These are phyloP conservation scores for Phytophthora cactorum DNA, from an alignment of 352 stramenopile genomes.

Conservation along the genomic window DNA sequence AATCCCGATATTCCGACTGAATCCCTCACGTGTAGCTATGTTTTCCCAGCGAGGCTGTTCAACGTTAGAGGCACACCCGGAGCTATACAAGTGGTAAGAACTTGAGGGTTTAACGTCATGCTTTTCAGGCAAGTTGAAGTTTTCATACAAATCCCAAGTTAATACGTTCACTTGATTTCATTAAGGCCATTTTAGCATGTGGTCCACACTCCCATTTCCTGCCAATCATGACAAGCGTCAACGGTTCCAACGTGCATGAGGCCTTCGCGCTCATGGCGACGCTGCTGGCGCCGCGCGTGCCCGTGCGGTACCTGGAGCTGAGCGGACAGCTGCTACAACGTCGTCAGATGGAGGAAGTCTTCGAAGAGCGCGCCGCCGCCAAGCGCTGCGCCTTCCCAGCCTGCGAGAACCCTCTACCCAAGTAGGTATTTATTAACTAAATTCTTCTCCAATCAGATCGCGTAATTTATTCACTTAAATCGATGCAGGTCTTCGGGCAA, in stretches of 20 bases:
- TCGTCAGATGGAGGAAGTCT: conserved; percentile 82
- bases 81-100: no score
- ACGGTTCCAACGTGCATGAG: conserved; percentile 75
- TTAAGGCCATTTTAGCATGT: conserved; percentile 1
- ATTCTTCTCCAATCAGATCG: conserved; percentile 19
- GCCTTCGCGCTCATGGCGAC: conserved; percentile 84
- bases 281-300: conserved; percentile 69
- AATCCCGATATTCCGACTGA: no score
- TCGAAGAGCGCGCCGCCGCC: conserved; percentile 78
- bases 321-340: conserved; percentile 76
- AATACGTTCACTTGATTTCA: not conserved
- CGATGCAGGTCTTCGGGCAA: conserved; percentile 60
- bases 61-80: no score
- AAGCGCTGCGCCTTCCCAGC: conserved; percentile 73
- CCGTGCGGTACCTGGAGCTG: conserved; percentile 70
- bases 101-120: no score
- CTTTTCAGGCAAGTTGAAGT: conserved; percentile 13
- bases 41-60: no score
- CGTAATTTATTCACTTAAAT: conserved; percentile 12
- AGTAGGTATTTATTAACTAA: conserved; percentile 34
- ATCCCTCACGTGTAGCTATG: no score
- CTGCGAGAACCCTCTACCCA: conserved; percentile 60
- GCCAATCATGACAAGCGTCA: conserved; percentile 33
- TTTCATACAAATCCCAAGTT: conserved; percentile 7
- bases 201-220: conserved; percentile 2